Percentiles rank a stretch among this genome's conserved stretches.
Evolutionary conservation across 441 rosid species (phyloP).

Genomic region (Euphorbia celastroides): DNA sequence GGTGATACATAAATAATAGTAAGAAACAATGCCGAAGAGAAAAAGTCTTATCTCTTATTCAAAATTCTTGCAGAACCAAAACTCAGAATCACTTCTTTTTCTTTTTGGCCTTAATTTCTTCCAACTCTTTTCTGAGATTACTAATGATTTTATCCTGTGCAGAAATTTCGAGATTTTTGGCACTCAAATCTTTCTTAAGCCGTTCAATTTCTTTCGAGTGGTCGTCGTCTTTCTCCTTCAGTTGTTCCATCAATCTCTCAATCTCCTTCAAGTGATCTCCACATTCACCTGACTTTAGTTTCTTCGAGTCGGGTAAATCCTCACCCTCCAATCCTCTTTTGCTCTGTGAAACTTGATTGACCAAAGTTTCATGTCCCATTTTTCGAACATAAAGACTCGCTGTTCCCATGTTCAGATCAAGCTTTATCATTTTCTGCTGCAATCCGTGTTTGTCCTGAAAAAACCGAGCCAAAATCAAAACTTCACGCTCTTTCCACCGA

Average conservation of each 20-base stretch:
- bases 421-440: constrained; percentile 46
- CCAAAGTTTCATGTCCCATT: constrained; percentile 29
- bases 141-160: constrained; percentile 43
- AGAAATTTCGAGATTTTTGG: constrained; percentile 38
- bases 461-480: neutral
- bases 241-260: constrained; percentile 42
- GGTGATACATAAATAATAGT: too few relatives aligned
- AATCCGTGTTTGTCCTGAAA: constrained; percentile 55
- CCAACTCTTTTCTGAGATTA: constrained; percentile 28
- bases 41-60: too few relatives aligned
- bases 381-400: constrained; percentile 50
- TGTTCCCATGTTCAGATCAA: constrained; percentile 30
- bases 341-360: constrained; percentile 19
- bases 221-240: constrained; percentile 37
- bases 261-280: constrained; percentile 42
- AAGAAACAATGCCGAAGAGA: too few relatives aligned
- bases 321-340: constrained; percentile 34
- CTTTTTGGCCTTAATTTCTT: constrained; percentile 17
- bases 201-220: constrained; percentile 45
- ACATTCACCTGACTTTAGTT: constrained; percentile 26
- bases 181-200: constrained; percentile 38
- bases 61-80: too few relatives aligned
- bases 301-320: constrained; percentile 29
- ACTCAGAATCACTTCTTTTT: neutral
- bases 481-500: neutral